These are phyloP conservation scores for Talaromyces thailandensis DNA, from an alignment of 495 filamentous ascomycete genomes.

Conservation along the genomic window DNA sequence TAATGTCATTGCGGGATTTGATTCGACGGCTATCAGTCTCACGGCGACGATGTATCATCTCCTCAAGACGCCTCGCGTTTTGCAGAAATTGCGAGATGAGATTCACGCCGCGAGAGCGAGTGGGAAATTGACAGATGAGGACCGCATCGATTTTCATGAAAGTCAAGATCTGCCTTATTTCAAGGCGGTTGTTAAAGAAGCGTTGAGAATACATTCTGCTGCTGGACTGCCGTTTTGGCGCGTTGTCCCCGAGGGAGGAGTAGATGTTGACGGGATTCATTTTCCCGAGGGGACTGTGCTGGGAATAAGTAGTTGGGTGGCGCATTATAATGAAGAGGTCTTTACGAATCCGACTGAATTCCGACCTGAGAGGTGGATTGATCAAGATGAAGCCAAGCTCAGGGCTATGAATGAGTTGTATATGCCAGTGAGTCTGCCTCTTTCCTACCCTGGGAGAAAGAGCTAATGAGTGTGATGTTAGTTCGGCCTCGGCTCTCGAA, in stretches of 20 bases:
- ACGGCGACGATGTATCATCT: slow-evolving; percentile 43
- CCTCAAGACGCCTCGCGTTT: slow-evolving; percentile 15
- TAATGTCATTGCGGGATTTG: slow-evolving; percentile 46
- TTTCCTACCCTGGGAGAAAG: not conserved
- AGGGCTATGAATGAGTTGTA: slow-evolving; percentile 35
- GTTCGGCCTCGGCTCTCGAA: slow-evolving; percentile 33
- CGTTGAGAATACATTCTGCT: slow-evolving; percentile 56
- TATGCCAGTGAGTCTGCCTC: slow-evolving; percentile 24
- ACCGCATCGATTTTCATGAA: not conserved
- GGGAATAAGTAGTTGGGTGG: slow-evolving; percentile 50
- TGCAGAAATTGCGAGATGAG: slow-evolving; percentile 35
- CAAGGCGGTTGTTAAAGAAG: slow-evolving; percentile 61
- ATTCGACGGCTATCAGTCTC: slow-evolving; percentile 46
- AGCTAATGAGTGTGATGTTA: slow-evolving; percentile 8
- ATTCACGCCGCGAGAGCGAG: slow-evolving; percentile 26
- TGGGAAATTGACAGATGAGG: slow-evolving; percentile 21
- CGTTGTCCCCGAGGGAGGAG: slow-evolving; percentile 48
- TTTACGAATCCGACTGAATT: slow-evolving; percentile 44
- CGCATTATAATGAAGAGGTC: slow-evolving; percentile 44
- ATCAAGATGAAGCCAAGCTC: slow-evolving; percentile 21
- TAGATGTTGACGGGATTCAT: slow-evolving; percentile 31
- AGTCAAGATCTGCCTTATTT: slow-evolving; percentile 48
- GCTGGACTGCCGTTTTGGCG: slow-evolving; percentile 55
- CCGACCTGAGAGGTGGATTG: slow-evolving; percentile 49
- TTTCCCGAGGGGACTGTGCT: slow-evolving; percentile 50